Base-by-base conservation (phyloP, 345 rosid genomes). In the rapeseed (Brassica napus) region DNA sequence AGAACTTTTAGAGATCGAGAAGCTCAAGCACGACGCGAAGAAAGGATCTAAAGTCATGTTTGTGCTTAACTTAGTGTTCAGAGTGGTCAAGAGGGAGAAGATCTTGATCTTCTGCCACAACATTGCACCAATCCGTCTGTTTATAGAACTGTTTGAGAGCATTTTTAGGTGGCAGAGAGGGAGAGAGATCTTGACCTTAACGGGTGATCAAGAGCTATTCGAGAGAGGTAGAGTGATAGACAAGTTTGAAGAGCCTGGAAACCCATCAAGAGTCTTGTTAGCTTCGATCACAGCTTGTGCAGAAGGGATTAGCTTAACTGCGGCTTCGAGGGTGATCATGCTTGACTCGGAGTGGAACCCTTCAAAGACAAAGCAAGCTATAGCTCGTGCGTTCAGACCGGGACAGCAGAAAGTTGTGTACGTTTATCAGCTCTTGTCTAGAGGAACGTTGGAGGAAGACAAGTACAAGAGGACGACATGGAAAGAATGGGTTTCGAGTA, bases 231-330 rank as follows among this genome's bases (percentile, higher is more conserved):
- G 59, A 54, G 59, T 54, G 59, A 54, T 54, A 54, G 59, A 54
- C 59, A 54, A 16, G 24, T 54, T 54, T 54, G 59, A 54, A 54
- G 59, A 54, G 1, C 24, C 59, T 15, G 59, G 59, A 54, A 83
- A 87, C 2, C 86, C 90, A 10, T 54, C 59, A 0, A 15, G 59
- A 16, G 59, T 54, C 10, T 54, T 54, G 3, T 23, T 54, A 54
- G 98, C 97, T 12, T 95, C 99, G 0, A 95, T 95, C 58, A 91
- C 96, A 15, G 97, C 99, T 1, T 95, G 99, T 26, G 98, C 99
- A 1, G 97, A 95, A 93, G 79, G 96, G 11, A 89, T 95, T 69
- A 93, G 99, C 59, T 82, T 95, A 82, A 95, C 98, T n/a, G 98
- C 98, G 16, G 98, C 98, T 71, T 94, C 99, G 0, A 86, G 94